Evolutionary conservation across 176 grass and related monocot species (phyloP), one percentile per base, ranked within the genome.

Genomic region (Avena eriantha): DNA sequence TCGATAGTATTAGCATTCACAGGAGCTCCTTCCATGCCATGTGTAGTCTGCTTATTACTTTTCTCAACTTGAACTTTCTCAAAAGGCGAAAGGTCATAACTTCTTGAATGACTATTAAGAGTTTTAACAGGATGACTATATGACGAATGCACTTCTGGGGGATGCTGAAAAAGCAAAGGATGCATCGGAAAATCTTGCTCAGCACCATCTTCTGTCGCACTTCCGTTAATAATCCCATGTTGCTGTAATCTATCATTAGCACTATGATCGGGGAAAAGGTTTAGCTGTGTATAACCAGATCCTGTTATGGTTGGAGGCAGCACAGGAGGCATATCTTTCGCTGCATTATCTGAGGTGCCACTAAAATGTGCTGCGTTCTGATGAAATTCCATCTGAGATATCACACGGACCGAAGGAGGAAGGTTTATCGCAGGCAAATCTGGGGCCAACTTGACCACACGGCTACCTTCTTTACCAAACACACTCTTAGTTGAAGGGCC

Each of bases 391-490:
- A 73, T 81, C 58, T 92, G 94, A 83, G 97, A 96, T 73, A 99
- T 91, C 34, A 99, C 85, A 85, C 89, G 90, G 29, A 96, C 92
- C 45, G 94, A 96, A 85, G 88, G 84, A 76, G 97, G 94, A 69
- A 99, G 94, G 88, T 99, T 99, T 79, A 99, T 87, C 36, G 97
- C 90, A 77, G 97, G 97, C 87, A 99, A 90, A 73, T 92, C 94
- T 81, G 97, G 97, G 65, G 97, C 97, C 83, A 99, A 90, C 82
- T 93, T 96, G 86, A 99, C 97, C 35, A 99, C 90, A 50, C 83
- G 59, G 57, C 82, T 89, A 72, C 92, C 90, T 89, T 90, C 82
- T 89, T 87, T 90, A 86, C 80, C 53, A 43, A 65, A 55, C 60
- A 77, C 24, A 39, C 67, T 73, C 48, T 68, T 84, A 59, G 71